phyloP scores from a whole-genome alignment of 2,329 filamentous ascomycete species.

The Venturia oleaginea region DNA sequence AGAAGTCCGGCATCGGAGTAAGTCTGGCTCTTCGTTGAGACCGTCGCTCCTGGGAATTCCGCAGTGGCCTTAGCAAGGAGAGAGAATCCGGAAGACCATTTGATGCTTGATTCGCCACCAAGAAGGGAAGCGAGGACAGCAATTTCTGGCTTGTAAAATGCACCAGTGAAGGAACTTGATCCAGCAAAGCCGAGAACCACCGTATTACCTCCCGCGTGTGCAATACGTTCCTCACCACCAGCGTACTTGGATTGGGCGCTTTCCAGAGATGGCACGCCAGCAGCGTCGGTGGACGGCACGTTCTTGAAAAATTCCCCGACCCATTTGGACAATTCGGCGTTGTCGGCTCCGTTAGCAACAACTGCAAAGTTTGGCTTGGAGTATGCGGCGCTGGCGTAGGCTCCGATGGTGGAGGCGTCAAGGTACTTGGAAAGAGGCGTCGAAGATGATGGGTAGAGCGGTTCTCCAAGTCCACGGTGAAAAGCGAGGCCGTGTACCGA shows the following conservation, averaged over 20 bases:
- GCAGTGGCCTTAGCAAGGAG: conserved; percentile 73
- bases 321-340: conserved; percentile 75
- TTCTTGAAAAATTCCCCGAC: conserved; percentile 83
- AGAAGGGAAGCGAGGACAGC: conserved; percentile 81
- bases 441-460: conserved; percentile 63
- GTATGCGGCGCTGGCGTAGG: conserved; percentile 72
- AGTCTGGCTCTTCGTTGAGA: conserved; percentile 66
- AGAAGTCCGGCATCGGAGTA: conserved; percentile 95
- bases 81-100: conserved; percentile 92
- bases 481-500: conserved; percentile 80
- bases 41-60: conserved; percentile 54
- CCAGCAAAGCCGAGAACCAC: conserved; percentile 89
- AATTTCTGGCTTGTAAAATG: conserved; percentile 79
- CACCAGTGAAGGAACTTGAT: conserved; percentile 62
- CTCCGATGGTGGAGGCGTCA: conserved; percentile 62
- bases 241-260: conserved; percentile 71
- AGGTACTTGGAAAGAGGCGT: conserved; percentile 73
- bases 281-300: conserved; percentile 44
- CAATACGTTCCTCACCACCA: conserved; percentile 87
- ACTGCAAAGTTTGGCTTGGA: conserved; percentile 85
- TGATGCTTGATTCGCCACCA: conserved; percentile 83
- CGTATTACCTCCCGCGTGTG: conserved; percentile 68
- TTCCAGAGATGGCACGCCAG: conserved; percentile 47
- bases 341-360: conserved; percentile 77
- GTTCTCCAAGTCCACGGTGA: conserved; percentile 81